Base-by-base conservation (phyloP, 345 rosid genomes). In the Gossypium raimondii region DNA sequence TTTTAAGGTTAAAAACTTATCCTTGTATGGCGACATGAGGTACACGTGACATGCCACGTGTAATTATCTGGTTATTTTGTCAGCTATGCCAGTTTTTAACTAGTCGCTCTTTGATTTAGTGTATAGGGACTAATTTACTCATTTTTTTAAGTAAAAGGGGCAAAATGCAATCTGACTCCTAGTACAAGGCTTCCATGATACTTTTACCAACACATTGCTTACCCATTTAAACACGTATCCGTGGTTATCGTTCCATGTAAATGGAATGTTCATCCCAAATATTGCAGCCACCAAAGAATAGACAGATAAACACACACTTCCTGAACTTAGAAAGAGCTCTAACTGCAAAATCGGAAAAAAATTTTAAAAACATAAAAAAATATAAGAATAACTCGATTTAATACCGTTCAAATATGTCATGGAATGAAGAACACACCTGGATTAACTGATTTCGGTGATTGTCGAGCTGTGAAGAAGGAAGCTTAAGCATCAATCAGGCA, bases 391-490 rank as follows among this genome's bases (percentile, higher is more conserved):
- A 20, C 62, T 22, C 4, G 34, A 22, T 22, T 56, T 20, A 10
- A 57, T 55, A 52, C n/a, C 52, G 50, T 11, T 43, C 20, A 55
- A 38, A 24, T 55, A 52, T 61, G 2, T 10, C 17, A 45, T 2
- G 60, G 3, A 27, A 56, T n/a, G 62, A 65, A 68, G 20, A 66
- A 45, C 79, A 72, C 62, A 93, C 98, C 92, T 96, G 99, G 84
- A 96, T 96, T 52, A 96, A 87, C 88, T 96, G 98, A 81, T 96
- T 96, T 41, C 99, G 93, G 83, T 96, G 97, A 81, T 92, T 96
- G 87, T 96, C 99, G 41, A 96, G 93, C 99, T 95, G 93, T 70
- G 78, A 77, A 76, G 83, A 62, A 13, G 25, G 34, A 59, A 24
- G 17, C 60, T 29, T 24, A 65, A 60, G 50, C 16, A 58, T 67